These are phyloP conservation scores for Clavispora vitiphila DNA, from an alignment of 805 yeast genomes.

Conservation along the genomic window DNA sequence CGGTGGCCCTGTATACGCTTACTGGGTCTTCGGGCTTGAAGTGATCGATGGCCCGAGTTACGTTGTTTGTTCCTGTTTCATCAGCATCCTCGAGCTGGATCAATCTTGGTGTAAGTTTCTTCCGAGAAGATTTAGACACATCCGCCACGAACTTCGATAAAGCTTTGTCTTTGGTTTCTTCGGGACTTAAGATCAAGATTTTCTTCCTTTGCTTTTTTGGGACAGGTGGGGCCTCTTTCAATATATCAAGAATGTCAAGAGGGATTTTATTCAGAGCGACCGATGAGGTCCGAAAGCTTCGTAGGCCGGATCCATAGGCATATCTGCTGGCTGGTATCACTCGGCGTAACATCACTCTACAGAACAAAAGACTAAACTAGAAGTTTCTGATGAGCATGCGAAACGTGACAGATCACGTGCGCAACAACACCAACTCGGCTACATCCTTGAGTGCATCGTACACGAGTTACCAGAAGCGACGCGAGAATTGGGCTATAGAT, in stretches of 20 bases:
- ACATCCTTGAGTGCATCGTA: too few relatives aligned
- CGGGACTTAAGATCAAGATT: conserved; percentile 14
- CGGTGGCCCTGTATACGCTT: background rate
- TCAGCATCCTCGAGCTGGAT: background rate
- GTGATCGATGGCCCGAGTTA: background rate
- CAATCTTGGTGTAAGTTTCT: background rate
- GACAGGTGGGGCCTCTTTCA: background rate
- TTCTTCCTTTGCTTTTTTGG: background rate
- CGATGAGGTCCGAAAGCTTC: background rate
- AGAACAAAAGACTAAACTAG: background rate
- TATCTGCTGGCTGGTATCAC: background rate
- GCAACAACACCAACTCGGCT: too few relatives aligned
- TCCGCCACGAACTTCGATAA: conserved; percentile 3
- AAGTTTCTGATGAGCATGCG: background rate
- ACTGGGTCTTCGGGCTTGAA: background rate
- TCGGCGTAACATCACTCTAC: background rate
- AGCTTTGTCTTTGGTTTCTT: conserved; percentile 12
- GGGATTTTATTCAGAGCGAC: background rate
- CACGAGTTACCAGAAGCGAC: too few relatives aligned
- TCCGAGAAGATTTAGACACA: background rate
- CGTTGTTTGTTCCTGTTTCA: background rate
- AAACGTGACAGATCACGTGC: background rate
- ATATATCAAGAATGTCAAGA: background rate
- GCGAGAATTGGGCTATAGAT: too few relatives aligned
- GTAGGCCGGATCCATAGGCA: background rate